phyloP scores from a whole-genome alignment of 148 eudicot species.

The Silene uniflora region DNA sequence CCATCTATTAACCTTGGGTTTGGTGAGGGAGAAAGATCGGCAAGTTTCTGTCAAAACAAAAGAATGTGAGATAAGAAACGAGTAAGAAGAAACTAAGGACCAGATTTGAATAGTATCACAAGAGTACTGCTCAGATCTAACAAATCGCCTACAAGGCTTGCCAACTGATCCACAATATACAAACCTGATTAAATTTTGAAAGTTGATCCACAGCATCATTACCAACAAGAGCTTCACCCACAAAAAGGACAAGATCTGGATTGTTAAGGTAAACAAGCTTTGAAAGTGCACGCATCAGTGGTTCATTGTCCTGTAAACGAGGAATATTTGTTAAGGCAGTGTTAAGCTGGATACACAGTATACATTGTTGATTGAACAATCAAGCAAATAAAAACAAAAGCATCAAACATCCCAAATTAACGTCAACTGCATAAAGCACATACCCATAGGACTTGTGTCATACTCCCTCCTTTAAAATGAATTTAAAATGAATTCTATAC shows the following conservation, averaged over 20 bases:
- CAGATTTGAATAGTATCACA: not conserved
- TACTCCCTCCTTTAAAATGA: too few relatives aligned
- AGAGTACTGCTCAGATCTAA: not conserved
- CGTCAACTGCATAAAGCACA: not conserved
- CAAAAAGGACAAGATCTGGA: constrained; percentile 92
- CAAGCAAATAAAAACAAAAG: not conserved
- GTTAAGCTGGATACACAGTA: constrained; percentile 11
- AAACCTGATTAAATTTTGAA: constrained; percentile 88
- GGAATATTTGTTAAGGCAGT: not conserved
- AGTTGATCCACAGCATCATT: constrained; percentile 97
- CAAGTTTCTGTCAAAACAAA: constrained; percentile 64
- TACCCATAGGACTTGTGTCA: not conserved
- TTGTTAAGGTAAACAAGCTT: constrained; percentile 80
- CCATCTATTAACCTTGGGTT: constrained; percentile 92
- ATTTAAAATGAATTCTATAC: too few relatives aligned
- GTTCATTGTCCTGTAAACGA: constrained; percentile 81
- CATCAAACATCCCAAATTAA: constrained; percentile 6
- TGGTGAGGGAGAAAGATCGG: constrained; percentile 73
- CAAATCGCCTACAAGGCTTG: constrained; percentile 1
- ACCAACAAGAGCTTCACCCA: constrained; percentile 97
- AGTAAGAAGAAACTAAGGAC: constrained; percentile 3
- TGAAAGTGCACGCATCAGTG: constrained; percentile 92
- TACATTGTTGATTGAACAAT: too few relatives aligned
- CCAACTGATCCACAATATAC: not conserved
- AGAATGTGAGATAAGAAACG: too few relatives aligned